phyloP scores from a whole-genome alignment of 805 yeast genomes.

The Candida saitoana region DNA sequence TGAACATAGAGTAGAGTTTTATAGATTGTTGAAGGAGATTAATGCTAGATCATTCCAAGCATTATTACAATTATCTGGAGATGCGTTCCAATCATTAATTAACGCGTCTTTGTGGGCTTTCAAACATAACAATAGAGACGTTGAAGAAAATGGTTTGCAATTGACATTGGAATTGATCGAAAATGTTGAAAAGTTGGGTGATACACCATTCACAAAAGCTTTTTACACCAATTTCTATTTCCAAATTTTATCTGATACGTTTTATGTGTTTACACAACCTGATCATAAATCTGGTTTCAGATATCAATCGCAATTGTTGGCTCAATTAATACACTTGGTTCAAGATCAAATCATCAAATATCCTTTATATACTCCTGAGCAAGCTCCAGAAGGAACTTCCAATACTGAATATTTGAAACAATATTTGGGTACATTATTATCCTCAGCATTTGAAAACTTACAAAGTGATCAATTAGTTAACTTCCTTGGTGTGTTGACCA shows the following conservation, averaged over 20 bases:
- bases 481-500: constrained; percentile 73
- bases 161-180: constrained; percentile 78
- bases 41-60: constrained; percentile 83
- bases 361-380: constrained; percentile 76
- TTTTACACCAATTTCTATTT: constrained; percentile 87
- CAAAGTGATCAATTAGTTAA: constrained; percentile 76
- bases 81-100: constrained; percentile 83
- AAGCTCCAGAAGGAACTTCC: constrained; percentile 81
- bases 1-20: constrained; percentile 95
- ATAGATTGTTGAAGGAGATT: constrained; percentile 82
- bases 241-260: constrained; percentile 86
- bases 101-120: constrained; percentile 98
- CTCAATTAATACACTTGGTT: constrained; percentile 78
- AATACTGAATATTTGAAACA: constrained; percentile 76
- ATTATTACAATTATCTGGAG: constrained; percentile 81
- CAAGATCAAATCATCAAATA: constrained; percentile 68
- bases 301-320: constrained; percentile 77
- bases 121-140: constrained; percentile 95
- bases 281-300: constrained; percentile 97
- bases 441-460: constrained; percentile 89
- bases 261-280: constrained; percentile 89
- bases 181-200: constrained; percentile 77
- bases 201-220: constrained; percentile 69
- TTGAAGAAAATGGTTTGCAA: constrained; percentile 85
- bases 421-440: constrained; percentile 75